phyloP scores from a whole-genome alignment of 331 rosid genomes.

The Quercus tomentella region DNA sequence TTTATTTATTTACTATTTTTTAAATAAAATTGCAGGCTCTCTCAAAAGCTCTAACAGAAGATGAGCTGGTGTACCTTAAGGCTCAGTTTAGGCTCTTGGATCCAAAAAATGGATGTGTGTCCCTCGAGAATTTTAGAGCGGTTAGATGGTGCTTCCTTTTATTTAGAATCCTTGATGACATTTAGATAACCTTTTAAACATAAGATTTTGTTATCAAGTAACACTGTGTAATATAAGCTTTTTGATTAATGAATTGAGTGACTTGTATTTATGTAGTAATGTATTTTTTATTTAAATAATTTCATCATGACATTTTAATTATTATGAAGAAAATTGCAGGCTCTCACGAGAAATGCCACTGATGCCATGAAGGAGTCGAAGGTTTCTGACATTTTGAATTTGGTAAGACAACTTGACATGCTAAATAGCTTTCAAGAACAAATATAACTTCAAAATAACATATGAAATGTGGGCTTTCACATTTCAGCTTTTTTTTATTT shows the following conservation, averaged over 20 bases:
- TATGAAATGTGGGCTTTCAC: neutral
- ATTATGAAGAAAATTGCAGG: slow-evolving; percentile 45
- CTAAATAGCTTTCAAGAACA: neutral
- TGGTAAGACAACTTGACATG: slow-evolving; percentile 52
- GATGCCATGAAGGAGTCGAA: slow-evolving; percentile 92
- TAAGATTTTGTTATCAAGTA: slow-evolving; percentile 2
- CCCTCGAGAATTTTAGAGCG: slow-evolving; percentile 72
- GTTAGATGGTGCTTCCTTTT: slow-evolving; percentile 41
- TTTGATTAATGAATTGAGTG: neutral
- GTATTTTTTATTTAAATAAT: neutral
- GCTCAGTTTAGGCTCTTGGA: slow-evolving; percentile 80
- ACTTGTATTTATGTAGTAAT: neutral
- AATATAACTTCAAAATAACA: slow-evolving; percentile 1
- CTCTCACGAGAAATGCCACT: slow-evolving; percentile 78
- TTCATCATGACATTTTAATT: slow-evolving; percentile 23
- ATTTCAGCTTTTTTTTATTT: neutral
- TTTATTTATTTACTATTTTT: neutral
- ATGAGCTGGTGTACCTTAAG: slow-evolving; percentile 74
- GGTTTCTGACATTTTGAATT: slow-evolving; percentile 62
- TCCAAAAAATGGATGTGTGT: slow-evolving; percentile 64
- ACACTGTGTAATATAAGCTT: neutral
- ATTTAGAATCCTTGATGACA: slow-evolving; percentile 4
- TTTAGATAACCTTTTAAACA: slow-evolving; percentile 2
- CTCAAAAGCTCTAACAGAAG: slow-evolving; percentile 76
- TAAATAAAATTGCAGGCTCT: slow-evolving; percentile 59